Base-by-base conservation (phyloP, 306 rosid genomes). In the Acacia acuminata region DNA sequence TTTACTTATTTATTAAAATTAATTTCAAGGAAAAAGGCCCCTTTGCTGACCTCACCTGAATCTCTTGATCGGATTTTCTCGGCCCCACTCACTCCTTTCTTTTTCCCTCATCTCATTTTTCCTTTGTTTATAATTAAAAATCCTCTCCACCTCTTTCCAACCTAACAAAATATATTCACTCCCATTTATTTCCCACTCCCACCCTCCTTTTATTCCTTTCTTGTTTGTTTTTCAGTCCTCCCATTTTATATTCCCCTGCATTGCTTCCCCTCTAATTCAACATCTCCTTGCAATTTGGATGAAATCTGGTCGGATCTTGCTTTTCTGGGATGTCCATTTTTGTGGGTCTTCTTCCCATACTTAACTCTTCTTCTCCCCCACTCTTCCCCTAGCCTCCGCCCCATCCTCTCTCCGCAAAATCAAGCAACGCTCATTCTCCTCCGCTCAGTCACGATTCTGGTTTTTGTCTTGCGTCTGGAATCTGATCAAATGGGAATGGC, bases 261-360 rank as follows among this genome's bases (percentile, higher is more conserved):
- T 94, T 92, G 96, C 92, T 91, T 93, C 89, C 89, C 89, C 84
- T 87, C 88, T 87, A 91, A 92, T 93, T 94, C 94, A 91, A 91
- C 71, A 86, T 85, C 88, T 85, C 67, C 78, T 92, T 89, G 85
- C 86, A 87, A 91, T 86, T 47, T 86, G 90, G 92, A 87, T 79
- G 91, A 92, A 90, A 94, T 93, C 97, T 88, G 97, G 97, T 91
- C 95, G 96, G 96, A 90, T 93, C 98, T 95, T 93, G 92, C 94
- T 90, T 95, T 90, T 90, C 89, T 89, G 85, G 89, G 96, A 73
- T 87, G 95, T 88, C 82, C 90, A 85, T 89, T 88, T 88, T 89
- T 89, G 92, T 88, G 91, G 91, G 92, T 90, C 93, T 86, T 85
- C 58, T 85, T 89, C 81, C 88, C 82, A 55, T 88, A 86, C 90